These are phyloP conservation scores for Ceratocystis variospora DNA, from an alignment of 2,329 filamentous ascomycete genomes.

Conservation along the genomic window DNA sequence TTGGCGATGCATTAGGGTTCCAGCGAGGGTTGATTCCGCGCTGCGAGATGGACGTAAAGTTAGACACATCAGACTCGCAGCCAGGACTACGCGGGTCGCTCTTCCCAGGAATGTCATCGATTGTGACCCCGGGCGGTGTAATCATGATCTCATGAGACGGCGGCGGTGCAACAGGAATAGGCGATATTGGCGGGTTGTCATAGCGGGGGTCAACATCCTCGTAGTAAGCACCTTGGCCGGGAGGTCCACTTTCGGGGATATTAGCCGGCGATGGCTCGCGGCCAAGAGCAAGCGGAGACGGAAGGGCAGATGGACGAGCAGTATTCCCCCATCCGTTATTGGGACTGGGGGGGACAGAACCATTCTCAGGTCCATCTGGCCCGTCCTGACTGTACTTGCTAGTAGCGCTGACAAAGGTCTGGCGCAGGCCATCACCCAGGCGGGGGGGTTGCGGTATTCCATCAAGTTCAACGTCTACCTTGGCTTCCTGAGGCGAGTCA, in stretches of 20 bases:
- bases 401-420: conserved; percentile 46
- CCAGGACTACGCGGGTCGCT: conserved; percentile 49
- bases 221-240: conserved; percentile 49
- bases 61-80: conserved; percentile 62
- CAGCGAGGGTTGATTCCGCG: conserved; percentile 79
- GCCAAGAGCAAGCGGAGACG: conserved; percentile 29
- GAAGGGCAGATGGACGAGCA: conserved; percentile 27
- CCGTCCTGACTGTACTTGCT: conserved; percentile 59
- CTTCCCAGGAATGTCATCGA: conserved; percentile 48
- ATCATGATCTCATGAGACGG: conserved; percentile 10
- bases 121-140: conserved; percentile 31
- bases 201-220: conserved; percentile 91
- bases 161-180: conserved; percentile 11
- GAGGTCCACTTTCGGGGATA: conserved; percentile 23
- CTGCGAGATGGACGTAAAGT: conserved; percentile 84
- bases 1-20: conserved; percentile 43
- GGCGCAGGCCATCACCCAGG: conserved; percentile 11
- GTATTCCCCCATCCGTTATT: conserved; percentile 21
- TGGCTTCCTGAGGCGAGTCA: neutral
- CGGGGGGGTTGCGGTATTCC: conserved; percentile 57
- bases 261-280: neutral
- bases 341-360: conserved; percentile 1
- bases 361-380: neutral
- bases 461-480: conserved; percentile 51
- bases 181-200: conserved; percentile 29